Conservation (phyloP, 1,139 yeast species). For the Komagataea norvegica region DNA sequence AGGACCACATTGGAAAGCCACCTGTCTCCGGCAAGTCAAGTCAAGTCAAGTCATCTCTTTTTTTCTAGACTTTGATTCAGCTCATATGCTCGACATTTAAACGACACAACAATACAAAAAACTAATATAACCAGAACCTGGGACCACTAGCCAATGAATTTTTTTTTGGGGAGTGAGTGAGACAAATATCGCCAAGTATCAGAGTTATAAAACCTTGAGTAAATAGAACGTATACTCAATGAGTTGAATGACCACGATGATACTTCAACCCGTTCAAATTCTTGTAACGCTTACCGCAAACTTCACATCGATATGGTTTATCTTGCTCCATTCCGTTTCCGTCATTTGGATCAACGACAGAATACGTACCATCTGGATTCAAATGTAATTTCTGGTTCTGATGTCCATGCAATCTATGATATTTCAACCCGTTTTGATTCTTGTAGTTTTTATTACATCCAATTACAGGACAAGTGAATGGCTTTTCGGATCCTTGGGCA, state of each 20-base stretch:
- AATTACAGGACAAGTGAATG: conserved; percentile 95
- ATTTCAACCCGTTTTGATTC: conserved; percentile 94
- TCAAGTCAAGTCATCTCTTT: too few species aligned
- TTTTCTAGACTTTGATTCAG: too few species aligned
- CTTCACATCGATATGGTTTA: conserved; percentile 97
- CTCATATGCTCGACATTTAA: too few species aligned
- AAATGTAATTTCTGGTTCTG: conserved; percentile 89
- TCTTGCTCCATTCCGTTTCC: conserved; percentile 94
- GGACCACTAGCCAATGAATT: too few species aligned
- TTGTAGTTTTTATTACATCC: conserved; percentile 98
- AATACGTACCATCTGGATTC: conserved; percentile 89
- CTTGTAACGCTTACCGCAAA: conserved; percentile 95
- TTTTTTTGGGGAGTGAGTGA: too few species aligned
- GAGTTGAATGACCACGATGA: conserved; percentile 97
- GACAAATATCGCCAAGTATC: too few species aligned
- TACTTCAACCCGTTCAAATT: conserved; percentile 93
- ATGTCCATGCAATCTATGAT: conserved; percentile 95
- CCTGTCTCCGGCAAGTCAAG: too few species aligned
- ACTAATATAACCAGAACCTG: too few species aligned
- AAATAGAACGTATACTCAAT: conserved; percentile 38
- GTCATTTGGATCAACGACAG: conserved; percentile 92
- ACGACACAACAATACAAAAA: too few species aligned
- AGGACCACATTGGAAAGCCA: too few species aligned
- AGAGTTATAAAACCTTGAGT: neutral
- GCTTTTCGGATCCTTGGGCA: conserved; percentile 90